Evolutionary conservation across 306 rosid genomes (phyloP).

Genomic region (Castanea sativa): DNA sequence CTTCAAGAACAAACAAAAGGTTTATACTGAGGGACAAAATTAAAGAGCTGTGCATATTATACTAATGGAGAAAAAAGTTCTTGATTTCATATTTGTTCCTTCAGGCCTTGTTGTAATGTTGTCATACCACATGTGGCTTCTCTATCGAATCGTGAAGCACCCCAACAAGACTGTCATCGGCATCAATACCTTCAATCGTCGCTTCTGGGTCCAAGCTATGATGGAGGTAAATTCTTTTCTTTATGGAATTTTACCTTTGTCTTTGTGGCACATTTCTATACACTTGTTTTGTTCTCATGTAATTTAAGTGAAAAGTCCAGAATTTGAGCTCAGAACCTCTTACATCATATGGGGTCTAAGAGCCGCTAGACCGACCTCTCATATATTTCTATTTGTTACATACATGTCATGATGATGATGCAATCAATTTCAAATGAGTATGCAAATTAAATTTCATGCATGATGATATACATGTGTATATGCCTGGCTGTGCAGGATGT

Average conservation of each 20-base stretch:
- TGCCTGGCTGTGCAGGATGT: constrained; percentile 38
- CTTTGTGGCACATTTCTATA: background rate
- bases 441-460: too few species aligned
- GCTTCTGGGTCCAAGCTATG: constrained; percentile 86
- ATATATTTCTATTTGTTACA: background rate
- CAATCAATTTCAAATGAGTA: too few species aligned
- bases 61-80: constrained; percentile 49
- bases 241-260: background rate
- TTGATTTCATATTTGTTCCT: constrained; percentile 61
- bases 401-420: background rate
- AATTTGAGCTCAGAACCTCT: too few species aligned
- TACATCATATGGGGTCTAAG: too few species aligned
- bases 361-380: too few species aligned
- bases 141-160: constrained; percentile 41
- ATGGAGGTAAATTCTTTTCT: constrained; percentile 61
- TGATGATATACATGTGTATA: background rate
- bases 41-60: background rate
- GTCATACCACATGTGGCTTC: constrained; percentile 77
- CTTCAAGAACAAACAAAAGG: background rate
- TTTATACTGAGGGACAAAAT: background rate
- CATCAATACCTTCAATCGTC: constrained; percentile 80
- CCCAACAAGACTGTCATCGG: constrained; percentile 81
- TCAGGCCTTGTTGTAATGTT: constrained; percentile 55
- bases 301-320: too few species aligned
- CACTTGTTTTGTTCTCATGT: too few species aligned